These are phyloP conservation scores for Globisporangium canariense DNA, from an alignment of 352 stramenopile species.

Conservation along the genomic window DNA sequence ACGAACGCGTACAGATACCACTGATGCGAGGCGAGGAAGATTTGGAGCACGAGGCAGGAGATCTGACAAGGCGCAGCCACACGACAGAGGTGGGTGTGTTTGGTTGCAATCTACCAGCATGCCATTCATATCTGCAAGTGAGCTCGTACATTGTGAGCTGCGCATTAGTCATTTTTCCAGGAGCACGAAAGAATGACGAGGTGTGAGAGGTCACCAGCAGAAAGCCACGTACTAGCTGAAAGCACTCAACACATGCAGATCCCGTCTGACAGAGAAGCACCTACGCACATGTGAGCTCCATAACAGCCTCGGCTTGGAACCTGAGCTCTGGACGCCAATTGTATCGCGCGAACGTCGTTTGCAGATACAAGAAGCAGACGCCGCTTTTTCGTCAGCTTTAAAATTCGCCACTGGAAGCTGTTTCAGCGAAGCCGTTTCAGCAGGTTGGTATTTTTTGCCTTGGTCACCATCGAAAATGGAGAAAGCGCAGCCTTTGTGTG, in stretches of 20 bases:
- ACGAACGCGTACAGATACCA: slow-evolving; percentile 68
- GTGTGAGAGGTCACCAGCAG: background rate
- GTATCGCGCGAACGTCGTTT: background rate
- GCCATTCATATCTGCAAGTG: background rate
- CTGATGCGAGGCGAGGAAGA: slow-evolving; percentile 69
- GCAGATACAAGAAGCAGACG: background rate
- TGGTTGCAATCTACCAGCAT: background rate
- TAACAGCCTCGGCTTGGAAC: background rate
- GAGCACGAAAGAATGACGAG: background rate
- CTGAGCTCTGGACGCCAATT: background rate
- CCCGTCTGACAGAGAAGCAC: background rate
- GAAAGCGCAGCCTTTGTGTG: background rate
- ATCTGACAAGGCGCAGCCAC: slow-evolving; percentile 24
- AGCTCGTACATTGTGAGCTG: slow-evolving; percentile 8
- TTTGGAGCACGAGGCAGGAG: slow-evolving; percentile 53
- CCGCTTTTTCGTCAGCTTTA: background rate
- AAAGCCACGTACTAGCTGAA: background rate
- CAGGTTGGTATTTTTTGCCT: slow-evolving; percentile 1
- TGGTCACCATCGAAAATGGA: background rate
- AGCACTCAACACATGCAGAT: no score
- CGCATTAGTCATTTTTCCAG: no score
- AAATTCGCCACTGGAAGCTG: background rate
- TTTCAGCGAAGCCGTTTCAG: background rate
- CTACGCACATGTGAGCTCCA: slow-evolving; percentile 4
- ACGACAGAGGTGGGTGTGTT: background rate